Evolutionary conservation across 768 basidiomycete species (phyloP), one percentile per base, ranked within the genome.

Genomic region (Hypsizygus marmoreus): DNA sequence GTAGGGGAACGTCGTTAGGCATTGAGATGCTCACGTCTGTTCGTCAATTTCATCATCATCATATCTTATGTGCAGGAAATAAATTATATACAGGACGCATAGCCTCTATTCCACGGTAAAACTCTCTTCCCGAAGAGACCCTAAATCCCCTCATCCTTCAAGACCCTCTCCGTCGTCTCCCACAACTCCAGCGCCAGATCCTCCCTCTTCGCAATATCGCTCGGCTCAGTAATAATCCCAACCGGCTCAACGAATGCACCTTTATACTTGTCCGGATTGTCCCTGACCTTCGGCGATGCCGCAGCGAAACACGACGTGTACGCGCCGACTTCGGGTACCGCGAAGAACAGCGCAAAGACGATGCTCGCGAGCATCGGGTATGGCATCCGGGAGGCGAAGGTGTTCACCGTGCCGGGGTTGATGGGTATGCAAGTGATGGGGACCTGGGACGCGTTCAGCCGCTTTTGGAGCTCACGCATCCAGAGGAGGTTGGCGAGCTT

Each of bases 401-500:
- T 69, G 43, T 66, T 64, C 39, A 72, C 65, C 13, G 50, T 51
- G 11, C 71, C 70, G 2, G 68, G 71, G 38, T 70, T 61, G 11
- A 67, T 53, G 17, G 68, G 50, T 23, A 69, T 61, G 36, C 58
- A 63, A 6, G 62, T 57, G 35, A 73, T 70, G 6, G 63, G 55
- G 28, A 60, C 46, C 2, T 56, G 50, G 2, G 56, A 50, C 6
- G 50, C 57, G 26, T 70, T 64, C 13, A 81, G 59, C 19, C 56
- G 69, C 10, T 66, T 67, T 42, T 81, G 79, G 13, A 83, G 62
- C 49, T 75, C 71, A 17, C 66, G 67, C 1, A 68, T 69, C 37
- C 70, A 79, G 4, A 81, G 65, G 12, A 72, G 52, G 31, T 66
- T 66, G 6, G 72, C 69, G 26, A 82, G 62, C 54, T 82, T 82